These are phyloP conservation scores for Taphrina populina DNA, from an alignment of 1,139 yeast species.

Conservation along the genomic window DNA sequence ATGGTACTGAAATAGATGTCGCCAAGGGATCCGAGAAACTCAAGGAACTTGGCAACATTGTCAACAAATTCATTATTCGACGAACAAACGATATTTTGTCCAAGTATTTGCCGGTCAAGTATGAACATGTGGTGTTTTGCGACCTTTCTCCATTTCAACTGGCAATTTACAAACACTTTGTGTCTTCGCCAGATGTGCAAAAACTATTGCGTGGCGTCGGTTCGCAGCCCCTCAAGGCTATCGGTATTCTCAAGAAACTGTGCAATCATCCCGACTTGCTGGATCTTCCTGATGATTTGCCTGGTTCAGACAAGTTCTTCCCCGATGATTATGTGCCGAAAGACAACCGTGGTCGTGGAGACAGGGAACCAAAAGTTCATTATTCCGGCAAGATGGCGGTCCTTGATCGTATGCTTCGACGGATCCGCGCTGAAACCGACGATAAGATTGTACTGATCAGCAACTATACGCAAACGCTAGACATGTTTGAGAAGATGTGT, in stretches of 20 bases:
- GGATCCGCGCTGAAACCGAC: conserved; percentile 75
- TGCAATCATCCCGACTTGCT: conserved; percentile 92
- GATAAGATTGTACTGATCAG: conserved; percentile 94
- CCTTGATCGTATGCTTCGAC: conserved; percentile 62
- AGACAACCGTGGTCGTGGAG: conserved; percentile 53
- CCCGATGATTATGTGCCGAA: conserved; percentile 70
- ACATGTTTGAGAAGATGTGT: conserved; percentile 83
- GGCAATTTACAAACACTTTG: conserved; percentile 66
- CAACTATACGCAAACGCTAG: conserved; percentile 90
- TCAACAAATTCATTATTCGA: conserved; percentile 85
- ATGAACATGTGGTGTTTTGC: conserved; percentile 92
- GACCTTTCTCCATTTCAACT: conserved; percentile 77
- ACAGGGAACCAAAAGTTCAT: conserved; percentile 61
- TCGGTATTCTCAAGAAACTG: conserved; percentile 79
- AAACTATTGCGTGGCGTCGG: conserved; percentile 63
- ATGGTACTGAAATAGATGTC: conserved; percentile 79
- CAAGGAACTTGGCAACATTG: conserved; percentile 67
- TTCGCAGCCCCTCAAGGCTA: conserved; percentile 85
- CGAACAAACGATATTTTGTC: conserved; percentile 93
- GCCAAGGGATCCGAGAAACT: conserved; percentile 70
- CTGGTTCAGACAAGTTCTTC: conserved; percentile 57
- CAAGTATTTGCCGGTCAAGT: conserved; percentile 89
- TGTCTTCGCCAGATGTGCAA: conserved; percentile 76
- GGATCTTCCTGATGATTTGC: conserved; percentile 70
- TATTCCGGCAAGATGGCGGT: conserved; percentile 61